Evolutionary conservation across 108 stramenopile species (phyloP).

Genomic region (Cyclotella kingstonii): DNA sequence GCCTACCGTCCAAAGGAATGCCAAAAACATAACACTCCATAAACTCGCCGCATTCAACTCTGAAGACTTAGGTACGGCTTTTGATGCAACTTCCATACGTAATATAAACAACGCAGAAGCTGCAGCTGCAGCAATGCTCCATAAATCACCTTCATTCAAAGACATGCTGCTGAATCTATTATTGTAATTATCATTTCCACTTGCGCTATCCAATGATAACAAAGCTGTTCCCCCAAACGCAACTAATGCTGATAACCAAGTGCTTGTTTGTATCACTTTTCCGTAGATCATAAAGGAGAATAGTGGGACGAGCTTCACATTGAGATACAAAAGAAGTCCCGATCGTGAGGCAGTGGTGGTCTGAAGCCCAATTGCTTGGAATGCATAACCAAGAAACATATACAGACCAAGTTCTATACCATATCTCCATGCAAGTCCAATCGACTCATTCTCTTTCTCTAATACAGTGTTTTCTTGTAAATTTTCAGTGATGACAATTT

Average conservation of each 20-base stretch:
- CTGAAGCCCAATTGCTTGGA: slow-evolving; percentile 83
- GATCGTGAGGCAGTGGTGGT: slow-evolving; percentile 82
- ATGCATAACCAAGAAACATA: slow-evolving; percentile 87
- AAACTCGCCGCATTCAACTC: slow-evolving; percentile 74
- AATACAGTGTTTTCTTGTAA: background rate
- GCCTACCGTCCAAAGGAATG: slow-evolving; percentile 52
- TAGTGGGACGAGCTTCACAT: slow-evolving; percentile 89
- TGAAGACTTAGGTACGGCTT: slow-evolving; percentile 51
- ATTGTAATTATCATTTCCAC: slow-evolving; percentile 3
- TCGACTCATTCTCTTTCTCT: slow-evolving; percentile 5
- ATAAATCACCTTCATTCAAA: slow-evolving; percentile 69
- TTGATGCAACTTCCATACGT: slow-evolving; percentile 68
- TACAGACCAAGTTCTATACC: slow-evolving; percentile 78
- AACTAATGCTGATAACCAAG: slow-evolving; percentile 72
- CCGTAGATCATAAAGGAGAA: slow-evolving; percentile 67
- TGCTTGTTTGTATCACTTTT: slow-evolving; percentile 45
- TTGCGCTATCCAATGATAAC: slow-evolving; percentile 57
- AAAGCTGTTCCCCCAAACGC: slow-evolving; percentile 80
- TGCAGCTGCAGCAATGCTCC: slow-evolving; percentile 80
- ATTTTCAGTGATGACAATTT: background rate
- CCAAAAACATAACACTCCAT: slow-evolving; percentile 53
- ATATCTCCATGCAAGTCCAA: slow-evolving; percentile 53
- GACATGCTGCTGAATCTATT: slow-evolving; percentile 13
- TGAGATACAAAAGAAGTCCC: slow-evolving; percentile 84
- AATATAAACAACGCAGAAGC: slow-evolving; percentile 88